Base-by-base conservation (phyloP, 2,329 filamentous ascomycete species). In the Venturia effusa region DNA sequence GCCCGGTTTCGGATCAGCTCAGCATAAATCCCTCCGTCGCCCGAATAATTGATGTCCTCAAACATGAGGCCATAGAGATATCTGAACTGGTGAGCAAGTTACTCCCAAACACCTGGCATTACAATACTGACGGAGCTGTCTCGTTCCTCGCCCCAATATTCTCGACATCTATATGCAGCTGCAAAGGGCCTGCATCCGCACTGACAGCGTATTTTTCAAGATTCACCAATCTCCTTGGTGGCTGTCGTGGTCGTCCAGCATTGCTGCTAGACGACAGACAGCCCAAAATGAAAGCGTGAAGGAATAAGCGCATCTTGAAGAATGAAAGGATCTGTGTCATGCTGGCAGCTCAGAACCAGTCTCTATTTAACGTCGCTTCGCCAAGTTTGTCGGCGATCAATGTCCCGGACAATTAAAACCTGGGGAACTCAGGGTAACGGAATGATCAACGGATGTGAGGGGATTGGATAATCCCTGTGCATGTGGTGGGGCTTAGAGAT, bases 21-120 rank as follows among this genome's bases (percentile, higher is more conserved):
- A 60, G 84, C 87, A 70, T 90, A 90, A 66, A 90, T 83, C 5
- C 87, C 88, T 27, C 88, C 87, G 70, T 90, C 88, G 2, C 87
- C 87, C 1, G 84, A 86, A 71, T 88, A 84, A 72, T 85, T 85
- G 71, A 87, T 87, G 63, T 85, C 83, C 81, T 84, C 64, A 51
- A 65, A 65, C 64, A 65, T 65, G 2, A 65, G 40, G 22, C 64
- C 64, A 34, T 65, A 65, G 24, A 63, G 51, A 17, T 63, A 51
- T n/a, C 61, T 63, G 27, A 17, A 41, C 4, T 11, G 3, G 11
- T 55, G 4, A 57, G 43, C 10, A 32, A n/a, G 22, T 27, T n/a
- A 40, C 13, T 32, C 32, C 17, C 4, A 32, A n/a, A 13, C 5
- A 40, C 6, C 15, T n/a, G 6, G 15, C 22, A 61, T 41, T 15